Base-by-base conservation (phyloP, 768 basidiomycete species). In the Russula vinacea region DNA sequence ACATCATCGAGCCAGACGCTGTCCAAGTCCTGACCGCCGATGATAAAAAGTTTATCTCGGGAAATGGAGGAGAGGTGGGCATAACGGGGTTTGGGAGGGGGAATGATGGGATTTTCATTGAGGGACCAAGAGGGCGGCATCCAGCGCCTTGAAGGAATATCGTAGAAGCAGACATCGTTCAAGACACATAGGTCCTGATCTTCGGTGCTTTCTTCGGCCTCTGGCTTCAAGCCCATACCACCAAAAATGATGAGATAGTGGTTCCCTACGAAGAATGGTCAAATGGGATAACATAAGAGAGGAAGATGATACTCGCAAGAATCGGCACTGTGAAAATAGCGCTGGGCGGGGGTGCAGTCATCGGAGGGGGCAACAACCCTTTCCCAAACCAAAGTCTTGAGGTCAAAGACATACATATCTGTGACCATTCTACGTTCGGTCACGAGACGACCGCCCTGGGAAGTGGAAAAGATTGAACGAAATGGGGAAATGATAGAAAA, bases 241-340 rank as follows among this genome's bases (percentile, higher is more conserved):
- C 96, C 96, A 72, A 98, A 98, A 56, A 98, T 80, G 67, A 98
- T 86, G 58, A 99, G 80, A 70, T 92, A 87, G 74, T 90, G 88
- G 72, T 90, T 88, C 94, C 94, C 90, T 89, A 14, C 67, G 64
- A 62, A 59, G 67, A 70, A 9, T 44, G 64, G 32, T 60, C 57
- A 60, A 40, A 44, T 17, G 54, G 16, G 10, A 56, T 52, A n/a
- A 53, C 10, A 56, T 33, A 58, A 40, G 13, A 60, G 37, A 49
- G 22, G 26, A 24, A 33, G 19, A 11, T 9, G 65, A 54, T 62
- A 76, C 84, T 70, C 73, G 87, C 90, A 96, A 62, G 86, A 76
- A 76, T 97, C 94, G 14, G 92, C 84, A 66, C 89, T 92, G 76
- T 99, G 97, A 73, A 99, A 99, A 74, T 99, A 99, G 47, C 97